Evolutionary conservation across 306 rosid species (phyloP), one percentile per base, ranked within the genome.

Genomic region (Dalbergia oliveri): DNA sequence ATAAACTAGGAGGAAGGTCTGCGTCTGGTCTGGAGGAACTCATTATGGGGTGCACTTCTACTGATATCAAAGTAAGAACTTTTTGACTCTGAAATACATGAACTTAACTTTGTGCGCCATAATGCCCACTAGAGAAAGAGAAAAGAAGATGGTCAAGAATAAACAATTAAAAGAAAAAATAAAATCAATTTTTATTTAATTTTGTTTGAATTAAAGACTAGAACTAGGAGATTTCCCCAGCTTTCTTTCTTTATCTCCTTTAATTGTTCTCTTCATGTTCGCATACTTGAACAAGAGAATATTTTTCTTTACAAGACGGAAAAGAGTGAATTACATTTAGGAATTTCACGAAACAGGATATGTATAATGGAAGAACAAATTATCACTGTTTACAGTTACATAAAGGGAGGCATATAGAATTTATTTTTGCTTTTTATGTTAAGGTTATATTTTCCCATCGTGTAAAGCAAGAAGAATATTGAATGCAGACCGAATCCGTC

Each of bases 11-110:
- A 81, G 98, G 86, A 69, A 93, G 97, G 88, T 95, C 98, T 66
- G 91, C 97, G 18, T 91, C 98, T 68, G 98, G 99, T 23, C 90
- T 96, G 89, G 99, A 96, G 75, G 99, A 96, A 88, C 93, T 96
- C 89, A 96, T 96, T 16, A 96, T 96, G 99, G 97, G 97, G 3
- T 96, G 97, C 96, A 91, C 98, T 83, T 93, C 98, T 72, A 72
- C 89, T 68, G 77, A 85, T 83, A 78, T 86, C 72, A 93, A 91
- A 87, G 84, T 87, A 8, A 57, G 6, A 18, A 66, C 91, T 84
- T 89, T 88, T 88, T 89, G 76, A 88, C 89, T 64, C 91, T 47
- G 79, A 87, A 88, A 77, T 85, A 54, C 34, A 81, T 57, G 15
- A 45, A 37, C 7, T 78, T 67, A 69, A 77, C 81, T 79, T 78